Percentiles rank a stretch among this genome's conserved stretches.
These are phyloP conservation scores for Beauveria sp. DNA, from an alignment of 2,329 filamentous ascomycete genomes.

Conservation along the genomic window DNA sequence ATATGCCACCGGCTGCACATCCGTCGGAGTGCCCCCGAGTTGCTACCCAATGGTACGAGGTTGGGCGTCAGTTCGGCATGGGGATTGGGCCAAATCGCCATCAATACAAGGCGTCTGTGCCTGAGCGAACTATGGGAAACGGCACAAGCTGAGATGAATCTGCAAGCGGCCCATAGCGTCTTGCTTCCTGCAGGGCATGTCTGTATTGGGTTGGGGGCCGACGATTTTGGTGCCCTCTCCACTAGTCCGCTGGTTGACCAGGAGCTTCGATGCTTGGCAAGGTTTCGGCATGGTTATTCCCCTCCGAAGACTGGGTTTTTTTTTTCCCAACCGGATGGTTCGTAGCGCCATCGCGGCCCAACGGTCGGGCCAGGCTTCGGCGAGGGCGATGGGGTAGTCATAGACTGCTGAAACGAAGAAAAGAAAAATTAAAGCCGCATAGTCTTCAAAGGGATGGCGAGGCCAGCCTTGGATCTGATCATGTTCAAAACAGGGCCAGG, in stretches of 20 bases:
- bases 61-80: background rate
- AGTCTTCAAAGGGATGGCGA: background rate
- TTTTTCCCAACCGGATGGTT: background rate
- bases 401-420: background rate
- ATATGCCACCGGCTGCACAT: background rate
- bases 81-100: background rate
- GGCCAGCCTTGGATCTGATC: background rate
- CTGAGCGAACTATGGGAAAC: background rate
- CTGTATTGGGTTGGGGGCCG: background rate
- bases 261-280: constrained; percentile 1
- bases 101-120: background rate
- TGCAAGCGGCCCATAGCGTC: background rate
- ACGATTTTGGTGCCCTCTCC: background rate
- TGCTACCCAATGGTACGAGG: background rate
- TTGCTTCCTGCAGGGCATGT: background rate
- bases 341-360: background rate
- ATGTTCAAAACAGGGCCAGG: background rate
- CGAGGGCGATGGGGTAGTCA: background rate
- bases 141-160: background rate
- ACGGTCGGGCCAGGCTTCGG: background rate
- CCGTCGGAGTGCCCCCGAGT: background rate
- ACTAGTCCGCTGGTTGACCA: background rate
- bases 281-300: background rate
- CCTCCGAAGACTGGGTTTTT: background rate
- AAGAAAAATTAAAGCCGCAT: background rate